phyloP scores from a whole-genome alignment of 2,329 filamentous ascomycete genomes.

The Epichloe brachyelytri region DNA sequence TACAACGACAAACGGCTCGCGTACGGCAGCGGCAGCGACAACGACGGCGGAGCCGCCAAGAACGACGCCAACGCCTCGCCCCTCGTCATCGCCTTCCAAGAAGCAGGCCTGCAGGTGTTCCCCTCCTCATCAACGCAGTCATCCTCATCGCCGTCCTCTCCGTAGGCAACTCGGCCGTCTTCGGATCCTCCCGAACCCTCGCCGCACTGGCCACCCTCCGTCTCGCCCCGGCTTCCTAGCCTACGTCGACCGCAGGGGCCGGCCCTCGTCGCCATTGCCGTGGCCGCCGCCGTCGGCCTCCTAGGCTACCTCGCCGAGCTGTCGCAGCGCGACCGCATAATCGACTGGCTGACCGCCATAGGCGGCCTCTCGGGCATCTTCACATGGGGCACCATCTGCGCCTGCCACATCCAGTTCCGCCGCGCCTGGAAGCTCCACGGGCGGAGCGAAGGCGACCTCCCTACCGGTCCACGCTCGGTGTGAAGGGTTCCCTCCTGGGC shows the following conservation, averaged over 20 bases:
- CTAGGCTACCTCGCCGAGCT: slow-evolving; percentile 58
- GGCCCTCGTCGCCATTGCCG: slow-evolving; percentile 56
- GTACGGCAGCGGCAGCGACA: neutral
- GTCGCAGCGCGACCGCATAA: slow-evolving; percentile 43
- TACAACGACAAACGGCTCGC: slow-evolving; percentile 10
- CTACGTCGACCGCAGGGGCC: slow-evolving; percentile 66
- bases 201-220: slow-evolving; percentile 72
- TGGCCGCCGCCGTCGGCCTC: slow-evolving; percentile 52
- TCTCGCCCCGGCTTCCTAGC: slow-evolving; percentile 30
- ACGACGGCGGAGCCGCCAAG: neutral
- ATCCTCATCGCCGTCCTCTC: slow-evolving; percentile 35
- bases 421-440: neutral
- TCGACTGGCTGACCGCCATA: slow-evolving; percentile 66
- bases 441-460: neutral
- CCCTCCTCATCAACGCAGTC: slow-evolving; percentile 36
- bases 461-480: slow-evolving; percentile 1
- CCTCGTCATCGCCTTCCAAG: slow-evolving; percentile 7
- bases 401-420: slow-evolving; percentile 73
- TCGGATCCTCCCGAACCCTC: slow-evolving; percentile 75
- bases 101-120: slow-evolving; percentile 5
- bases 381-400: slow-evolving; percentile 64
- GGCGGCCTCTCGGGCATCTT: slow-evolving; percentile 59
- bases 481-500: neutral
- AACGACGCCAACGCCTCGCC: slow-evolving; percentile 5
- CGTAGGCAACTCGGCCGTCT: slow-evolving; percentile 76